These are phyloP conservation scores for Lecanicillium sp. DNA, from an alignment of 2,329 filamentous ascomycete genomes.

Conservation along the genomic window DNA sequence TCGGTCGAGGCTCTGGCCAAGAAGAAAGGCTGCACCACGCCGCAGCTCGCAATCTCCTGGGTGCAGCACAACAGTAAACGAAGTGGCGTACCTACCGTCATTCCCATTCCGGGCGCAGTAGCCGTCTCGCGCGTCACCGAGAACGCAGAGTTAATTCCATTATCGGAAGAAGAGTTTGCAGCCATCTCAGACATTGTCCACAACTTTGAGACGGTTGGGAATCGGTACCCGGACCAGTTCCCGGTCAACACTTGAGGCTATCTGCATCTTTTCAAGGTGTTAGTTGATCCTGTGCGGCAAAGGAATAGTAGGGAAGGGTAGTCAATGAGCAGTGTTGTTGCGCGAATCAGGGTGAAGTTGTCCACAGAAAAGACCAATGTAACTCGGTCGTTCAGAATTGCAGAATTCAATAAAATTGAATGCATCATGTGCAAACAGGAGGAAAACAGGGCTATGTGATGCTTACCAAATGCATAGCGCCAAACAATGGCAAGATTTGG, in stretches of 20 bases:
- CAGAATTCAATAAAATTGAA: slow-evolving; percentile 39
- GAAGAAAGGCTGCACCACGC: slow-evolving; percentile 51
- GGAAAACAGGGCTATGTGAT: background rate
- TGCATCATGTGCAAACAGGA: slow-evolving; percentile 24
- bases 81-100: slow-evolving; percentile 47
- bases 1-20: slow-evolving; percentile 50
- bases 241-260: slow-evolving; percentile 28
- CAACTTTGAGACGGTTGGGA: slow-evolving; percentile 39
- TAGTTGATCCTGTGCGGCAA: slow-evolving; percentile 9
- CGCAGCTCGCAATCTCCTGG: slow-evolving; percentile 64
- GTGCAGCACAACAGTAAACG: slow-evolving; percentile 39
- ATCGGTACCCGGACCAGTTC: slow-evolving; percentile 35
- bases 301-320: slow-evolving; percentile 1
- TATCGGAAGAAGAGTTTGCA: slow-evolving; percentile 42
- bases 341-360: slow-evolving; percentile 8
- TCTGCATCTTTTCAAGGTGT: background rate
- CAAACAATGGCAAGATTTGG: too few relatives aligned
- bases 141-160: slow-evolving; percentile 43
- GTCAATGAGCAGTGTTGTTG: background rate
- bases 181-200: slow-evolving; percentile 40
- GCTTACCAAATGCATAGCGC: too few relatives aligned
- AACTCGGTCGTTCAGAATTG: slow-evolving; percentile 37
- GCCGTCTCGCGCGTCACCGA: slow-evolving; percentile 50
- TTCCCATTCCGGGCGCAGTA: slow-evolving; percentile 61
- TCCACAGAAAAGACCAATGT: slow-evolving; percentile 16